Conservation (phyloP, 495 filamentous ascomycete species). For the Saxophila tyrrhenica region DNA sequence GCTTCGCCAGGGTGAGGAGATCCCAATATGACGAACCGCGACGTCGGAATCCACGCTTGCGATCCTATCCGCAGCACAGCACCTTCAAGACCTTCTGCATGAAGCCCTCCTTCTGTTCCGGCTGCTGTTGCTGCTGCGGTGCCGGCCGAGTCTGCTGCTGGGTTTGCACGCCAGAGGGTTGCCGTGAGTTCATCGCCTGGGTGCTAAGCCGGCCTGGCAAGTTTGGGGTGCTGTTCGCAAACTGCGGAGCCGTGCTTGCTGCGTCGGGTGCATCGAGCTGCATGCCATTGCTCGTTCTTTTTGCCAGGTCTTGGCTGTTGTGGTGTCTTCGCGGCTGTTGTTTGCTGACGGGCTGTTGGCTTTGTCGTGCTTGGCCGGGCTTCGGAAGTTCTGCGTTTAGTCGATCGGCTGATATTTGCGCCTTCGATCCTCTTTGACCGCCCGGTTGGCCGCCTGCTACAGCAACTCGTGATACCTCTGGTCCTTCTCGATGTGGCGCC, state of each 20-base stretch:
- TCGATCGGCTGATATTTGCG: slow-evolving; percentile 60
- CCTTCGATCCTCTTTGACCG: slow-evolving; percentile 41
- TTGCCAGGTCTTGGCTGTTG: slow-evolving; percentile 36
- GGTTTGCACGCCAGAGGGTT: slow-evolving; percentile 4
- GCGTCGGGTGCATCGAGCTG: slow-evolving; percentile 48
- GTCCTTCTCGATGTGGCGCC: slow-evolving; percentile 51
- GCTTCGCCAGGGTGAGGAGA: background rate
- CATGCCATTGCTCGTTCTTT: slow-evolving; percentile 54
- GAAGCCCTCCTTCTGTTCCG: slow-evolving; percentile 11
- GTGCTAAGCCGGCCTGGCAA: slow-evolving; percentile 56
- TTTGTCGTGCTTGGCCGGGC: slow-evolving; percentile 34
- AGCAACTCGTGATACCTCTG: slow-evolving; percentile 46
- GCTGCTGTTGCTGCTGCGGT: slow-evolving; percentile 3
- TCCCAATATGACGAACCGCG: background rate
- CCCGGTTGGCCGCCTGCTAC: background rate
- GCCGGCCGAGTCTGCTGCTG: slow-evolving; percentile 4
- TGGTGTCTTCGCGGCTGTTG: slow-evolving; percentile 54
- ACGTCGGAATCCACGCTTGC: background rate
- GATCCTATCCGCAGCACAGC: slow-evolving; percentile 17
- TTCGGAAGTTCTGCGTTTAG: slow-evolving; percentile 70
- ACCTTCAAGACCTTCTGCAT: slow-evolving; percentile 19
- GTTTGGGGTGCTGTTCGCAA: slow-evolving; percentile 80
- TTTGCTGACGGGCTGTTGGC: slow-evolving; percentile 64
- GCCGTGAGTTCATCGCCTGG: slow-evolving; percentile 2
- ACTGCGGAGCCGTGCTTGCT: slow-evolving; percentile 73